A percentile compares a stretch with the other conserved stretches of the same genome.
phyloP scores from a whole-genome alignment of 176 grass and related monocot species.

The Puya raimondii region DNA sequence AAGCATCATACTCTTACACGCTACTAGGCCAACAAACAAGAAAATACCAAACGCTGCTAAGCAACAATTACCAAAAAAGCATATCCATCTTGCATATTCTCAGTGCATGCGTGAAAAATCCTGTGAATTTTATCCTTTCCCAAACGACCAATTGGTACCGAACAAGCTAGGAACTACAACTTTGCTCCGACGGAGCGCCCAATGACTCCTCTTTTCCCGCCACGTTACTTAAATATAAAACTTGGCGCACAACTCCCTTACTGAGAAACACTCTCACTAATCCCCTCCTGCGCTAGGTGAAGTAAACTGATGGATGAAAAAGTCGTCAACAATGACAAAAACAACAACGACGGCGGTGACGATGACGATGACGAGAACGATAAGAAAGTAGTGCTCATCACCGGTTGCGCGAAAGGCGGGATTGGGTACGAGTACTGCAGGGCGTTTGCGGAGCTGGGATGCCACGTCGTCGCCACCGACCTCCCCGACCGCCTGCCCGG shows the following conservation, averaged over 20 bases:
- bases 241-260: too few species aligned
- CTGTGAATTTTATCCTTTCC: too few species aligned
- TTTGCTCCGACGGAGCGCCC: constrained; percentile 13
- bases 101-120: too few species aligned
- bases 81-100: constrained; percentile 29
- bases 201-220: not conserved
- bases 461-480: constrained; percentile 52
- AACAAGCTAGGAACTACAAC: not conserved
- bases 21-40: too few species aligned
- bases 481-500: constrained; percentile 11
- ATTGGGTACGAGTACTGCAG: constrained; percentile 55
- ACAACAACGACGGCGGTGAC: not conserved
- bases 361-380: not conserved
- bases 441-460: constrained; percentile 30
- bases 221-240: too few species aligned
- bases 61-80: not conserved
- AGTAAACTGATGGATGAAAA: not conserved
- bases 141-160: too few species aligned
- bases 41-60: too few species aligned
- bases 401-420: constrained; percentile 48
- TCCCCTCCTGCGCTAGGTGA: too few species aligned
- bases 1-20: too few species aligned
- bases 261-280: too few species aligned
- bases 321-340: not conserved
- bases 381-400: constrained; percentile 42